Evolutionary conservation across 805 yeast species (phyloP).

Genomic region (Yarrowia phangngaensis): DNA sequence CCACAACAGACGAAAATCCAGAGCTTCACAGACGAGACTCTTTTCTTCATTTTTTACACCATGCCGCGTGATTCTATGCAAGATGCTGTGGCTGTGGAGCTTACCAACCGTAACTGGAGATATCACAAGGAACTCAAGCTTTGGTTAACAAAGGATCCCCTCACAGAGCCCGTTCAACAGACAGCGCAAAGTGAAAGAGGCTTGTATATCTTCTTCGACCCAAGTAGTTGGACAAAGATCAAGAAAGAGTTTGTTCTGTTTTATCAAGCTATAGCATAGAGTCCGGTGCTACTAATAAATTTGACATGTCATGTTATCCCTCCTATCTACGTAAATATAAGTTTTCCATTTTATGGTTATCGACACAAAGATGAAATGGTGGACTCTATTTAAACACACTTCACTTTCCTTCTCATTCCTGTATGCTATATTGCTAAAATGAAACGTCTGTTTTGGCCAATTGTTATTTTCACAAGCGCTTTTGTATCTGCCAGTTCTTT

Average conservation of each 20-base stretch:
- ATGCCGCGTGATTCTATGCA: constrained; percentile 90
- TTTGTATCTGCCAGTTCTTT: too few relatives aligned
- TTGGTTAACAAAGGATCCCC: constrained; percentile 93
- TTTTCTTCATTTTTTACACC: constrained; percentile 89
- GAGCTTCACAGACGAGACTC: constrained; percentile 78
- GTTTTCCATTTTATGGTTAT: constrained; percentile 1
- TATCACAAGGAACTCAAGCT: constrained; percentile 93
- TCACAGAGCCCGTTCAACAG: constrained; percentile 78
- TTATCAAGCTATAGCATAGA: constrained; percentile 59
- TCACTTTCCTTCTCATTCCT: too few relatives aligned
- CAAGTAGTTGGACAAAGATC: constrained; percentile 92
- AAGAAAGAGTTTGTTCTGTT: constrained; percentile 62
- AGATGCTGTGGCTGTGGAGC: constrained; percentile 87
- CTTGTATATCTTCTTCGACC: constrained; percentile 89
- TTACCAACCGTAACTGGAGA: constrained; percentile 92
- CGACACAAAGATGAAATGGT: too few relatives aligned
- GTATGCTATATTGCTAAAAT: too few relatives aligned
- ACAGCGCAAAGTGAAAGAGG: constrained; percentile 88
- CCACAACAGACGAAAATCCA: constrained; percentile 46
- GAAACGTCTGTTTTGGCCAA: too few relatives aligned
- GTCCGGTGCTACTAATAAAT: constrained; percentile 19
- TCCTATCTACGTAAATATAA: not conserved
- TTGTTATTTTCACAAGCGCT: too few relatives aligned
- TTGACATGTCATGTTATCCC: not conserved
- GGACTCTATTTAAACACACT: too few relatives aligned